A percentile compares a stretch with the other conserved stretches of the same genome.
phyloP scores from a whole-genome alignment of 75 land plant species.

The Isoetes taiwanensis region DNA sequence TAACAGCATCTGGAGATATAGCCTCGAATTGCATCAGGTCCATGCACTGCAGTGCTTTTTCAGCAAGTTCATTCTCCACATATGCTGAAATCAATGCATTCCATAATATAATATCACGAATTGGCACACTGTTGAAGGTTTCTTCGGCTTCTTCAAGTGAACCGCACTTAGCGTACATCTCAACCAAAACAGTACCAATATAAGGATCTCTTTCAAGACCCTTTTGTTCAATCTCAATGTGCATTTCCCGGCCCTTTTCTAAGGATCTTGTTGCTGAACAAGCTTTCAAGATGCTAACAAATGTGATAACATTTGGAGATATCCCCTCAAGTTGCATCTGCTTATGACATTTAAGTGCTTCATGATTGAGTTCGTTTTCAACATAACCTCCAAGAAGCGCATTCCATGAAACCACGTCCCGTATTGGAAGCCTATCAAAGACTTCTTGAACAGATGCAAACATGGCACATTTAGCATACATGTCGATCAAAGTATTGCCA shows the following conservation, averaged over 20 bases:
- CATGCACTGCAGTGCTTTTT: too few species aligned
- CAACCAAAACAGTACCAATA: too few species aligned
- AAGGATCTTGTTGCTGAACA: not conserved
- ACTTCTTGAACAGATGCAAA: not conserved
- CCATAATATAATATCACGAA: too few species aligned
- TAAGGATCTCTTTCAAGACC: not conserved
- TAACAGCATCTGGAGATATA: too few species aligned
- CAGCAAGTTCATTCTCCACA: too few species aligned
- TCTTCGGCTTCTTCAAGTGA: too few species aligned
- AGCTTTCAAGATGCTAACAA: not conserved
- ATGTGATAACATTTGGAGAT: not conserved
- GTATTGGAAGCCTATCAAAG: not conserved
- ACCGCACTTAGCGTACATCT: too few species aligned
- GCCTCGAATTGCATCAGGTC: too few species aligned
- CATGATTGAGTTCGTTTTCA: not conserved
- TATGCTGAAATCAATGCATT: too few species aligned
- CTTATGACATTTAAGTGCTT: not conserved
- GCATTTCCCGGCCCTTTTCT: not conserved
- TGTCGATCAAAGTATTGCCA: slow-evolving; percentile 25
- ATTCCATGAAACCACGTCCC: slow-evolving; percentile 40
- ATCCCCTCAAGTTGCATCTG: slow-evolving; percentile 5
- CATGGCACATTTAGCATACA: slow-evolving; percentile 34
- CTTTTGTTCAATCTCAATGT: not conserved
- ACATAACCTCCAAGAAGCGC: slow-evolving; percentile 37
- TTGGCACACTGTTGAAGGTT: too few species aligned